phyloP scores from a whole-genome alignment of 2,329 filamentous ascomycete genomes.

The Fusarium sp. region DNA sequence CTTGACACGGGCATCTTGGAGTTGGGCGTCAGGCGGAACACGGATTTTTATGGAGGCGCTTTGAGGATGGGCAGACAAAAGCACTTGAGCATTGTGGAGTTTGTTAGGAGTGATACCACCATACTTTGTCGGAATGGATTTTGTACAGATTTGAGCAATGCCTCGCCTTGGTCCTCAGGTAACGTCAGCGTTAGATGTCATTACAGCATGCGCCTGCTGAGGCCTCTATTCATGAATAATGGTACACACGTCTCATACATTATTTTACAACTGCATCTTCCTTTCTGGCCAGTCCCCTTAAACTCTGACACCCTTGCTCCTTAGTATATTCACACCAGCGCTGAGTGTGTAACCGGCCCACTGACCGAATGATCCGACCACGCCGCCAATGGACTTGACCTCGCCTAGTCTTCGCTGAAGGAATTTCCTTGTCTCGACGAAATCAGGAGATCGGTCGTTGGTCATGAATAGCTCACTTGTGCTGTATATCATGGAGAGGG shows the following conservation, averaged over 20 bases:
- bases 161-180: background rate
- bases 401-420: slow-evolving; percentile 80
- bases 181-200: background rate
- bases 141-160: slow-evolving; percentile 8
- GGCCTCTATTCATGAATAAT: slow-evolving; percentile 26
- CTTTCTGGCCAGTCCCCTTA: slow-evolving; percentile 51
- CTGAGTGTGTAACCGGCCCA: slow-evolving; percentile 86
- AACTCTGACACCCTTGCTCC: slow-evolving; percentile 88
- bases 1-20: slow-evolving; percentile 12
- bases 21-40: slow-evolving; percentile 10
- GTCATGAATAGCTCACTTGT: slow-evolving; percentile 94
- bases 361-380: slow-evolving; percentile 72
- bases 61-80: slow-evolving; percentile 11
- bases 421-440: slow-evolving; percentile 81
- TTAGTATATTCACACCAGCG: slow-evolving; percentile 81
- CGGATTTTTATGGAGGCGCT: slow-evolving; percentile 14
- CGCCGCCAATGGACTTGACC: slow-evolving; percentile 68
- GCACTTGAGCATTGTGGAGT: slow-evolving; percentile 11
- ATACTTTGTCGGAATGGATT: slow-evolving; percentile 7
- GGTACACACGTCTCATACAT: slow-evolving; percentile 41
- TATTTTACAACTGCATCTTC: slow-evolving; percentile 39
- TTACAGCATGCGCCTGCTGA: slow-evolving; percentile 23
- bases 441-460: slow-evolving; percentile 80
- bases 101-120: slow-evolving; percentile 22
- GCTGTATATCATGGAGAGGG: slow-evolving; percentile 70